A percentile compares a stretch with the other conserved stretches of the same genome.
These are phyloP conservation scores for Casuarina glauca DNA, from an alignment of 306 rosid species.

Conservation along the genomic window DNA sequence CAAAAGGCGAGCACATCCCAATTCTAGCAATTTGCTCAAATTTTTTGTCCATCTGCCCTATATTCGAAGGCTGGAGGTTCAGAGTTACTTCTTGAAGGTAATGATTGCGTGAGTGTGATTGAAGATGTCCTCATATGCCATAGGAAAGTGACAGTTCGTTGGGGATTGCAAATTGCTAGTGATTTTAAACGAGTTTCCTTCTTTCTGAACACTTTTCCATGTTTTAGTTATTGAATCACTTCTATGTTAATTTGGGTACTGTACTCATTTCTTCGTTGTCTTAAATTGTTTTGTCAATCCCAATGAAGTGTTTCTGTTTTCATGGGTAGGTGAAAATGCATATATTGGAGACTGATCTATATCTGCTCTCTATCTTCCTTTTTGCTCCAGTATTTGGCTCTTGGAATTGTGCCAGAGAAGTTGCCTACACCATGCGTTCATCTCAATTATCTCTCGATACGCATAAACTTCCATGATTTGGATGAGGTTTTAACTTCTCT, in stretches of 20 bases:
- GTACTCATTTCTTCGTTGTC: neutral
- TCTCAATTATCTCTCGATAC: constrained; percentile 53
- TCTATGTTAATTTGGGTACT: neutral
- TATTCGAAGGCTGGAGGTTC: constrained; percentile 51
- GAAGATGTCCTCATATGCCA: neutral
- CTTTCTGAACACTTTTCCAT: neutral
- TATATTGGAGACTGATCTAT: constrained; percentile 13
- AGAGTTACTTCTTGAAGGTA: constrained; percentile 59
- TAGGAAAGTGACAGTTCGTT: neutral
- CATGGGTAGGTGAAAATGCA: neutral
- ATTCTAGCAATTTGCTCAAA: constrained; percentile 43
- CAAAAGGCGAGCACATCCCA: constrained; percentile 29
- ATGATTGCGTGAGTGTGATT: neutral
- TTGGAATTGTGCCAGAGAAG: constrained; percentile 39
- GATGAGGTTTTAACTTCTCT: constrained; percentile 55
- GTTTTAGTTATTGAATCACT: neutral
- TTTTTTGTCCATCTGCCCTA: constrained; percentile 52
- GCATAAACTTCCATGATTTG: constrained; percentile 48
- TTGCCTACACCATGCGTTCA: constrained; percentile 47
- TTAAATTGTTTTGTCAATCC: neutral
- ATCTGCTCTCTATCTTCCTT: constrained; percentile 28
- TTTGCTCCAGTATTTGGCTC: constrained; percentile 52
- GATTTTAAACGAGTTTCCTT: neutral
- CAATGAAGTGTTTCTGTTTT: constrained; percentile 2
- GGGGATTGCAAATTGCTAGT: neutral